Evolutionary conservation across 1,284 basidiomycete species (phyloP), one percentile per base, ranked within the genome.

Genomic region (Puccinia novopanici): DNA sequence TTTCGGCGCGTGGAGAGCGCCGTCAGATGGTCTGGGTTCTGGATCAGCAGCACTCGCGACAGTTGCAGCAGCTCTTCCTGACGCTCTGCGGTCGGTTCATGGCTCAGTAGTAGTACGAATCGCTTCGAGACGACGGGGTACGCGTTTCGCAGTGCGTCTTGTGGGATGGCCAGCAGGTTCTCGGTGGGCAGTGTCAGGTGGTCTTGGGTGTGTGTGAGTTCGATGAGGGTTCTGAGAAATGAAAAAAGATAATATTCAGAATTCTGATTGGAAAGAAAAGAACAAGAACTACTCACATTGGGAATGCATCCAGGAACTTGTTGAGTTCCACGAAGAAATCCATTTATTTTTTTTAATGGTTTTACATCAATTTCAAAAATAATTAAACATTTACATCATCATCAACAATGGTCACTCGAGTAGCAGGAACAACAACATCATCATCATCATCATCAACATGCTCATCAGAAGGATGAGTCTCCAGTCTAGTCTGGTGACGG

Each of bases 401-500:
- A 1, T 34, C 34, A 34, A 34, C 34, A 34, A 34, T 34, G 34
- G 34, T 34, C 34, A 34, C 2, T 34, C 34, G 34, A 34, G 34
- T 34, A 1, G 34, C 4, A 34, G 34, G 2, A 34, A 34, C 34
- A 34, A 2, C 34, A 34, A 34, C 34, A 34, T 34, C 34, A 34
- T 2, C 34, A 34, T 2, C 34, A 34, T 34, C 34, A 34, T 34
- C 34, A 34, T 2, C 34, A 34, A 34, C 34, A 34, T 34, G 34
- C 34, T 48, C 55, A 40, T 48, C 83, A 10, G 52, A 48, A 34
- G 34, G 34, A 34, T 34, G 34, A 34, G 34, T 34, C 84, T 81
- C 27, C 22, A 61, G 50, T 86, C 82, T 81, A 12, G 86, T 86
- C 61, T 86, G 82, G 2, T 83, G 68, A 9, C 83, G 82, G 74